Base-by-base conservation (phyloP, 257 asterid species). In the Petrea volubilis region DNA sequence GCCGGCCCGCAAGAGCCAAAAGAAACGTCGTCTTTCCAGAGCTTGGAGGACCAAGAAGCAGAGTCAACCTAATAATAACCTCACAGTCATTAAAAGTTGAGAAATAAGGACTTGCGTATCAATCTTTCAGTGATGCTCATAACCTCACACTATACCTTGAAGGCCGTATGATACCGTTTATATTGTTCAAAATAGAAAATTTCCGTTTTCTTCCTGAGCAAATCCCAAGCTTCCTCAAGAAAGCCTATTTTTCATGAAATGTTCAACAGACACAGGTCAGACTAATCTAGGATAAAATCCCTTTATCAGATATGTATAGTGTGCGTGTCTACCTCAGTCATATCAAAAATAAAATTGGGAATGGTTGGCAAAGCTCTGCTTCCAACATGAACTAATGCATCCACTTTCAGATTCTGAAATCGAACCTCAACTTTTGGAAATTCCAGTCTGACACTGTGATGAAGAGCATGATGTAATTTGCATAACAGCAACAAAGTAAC, bases 11-110 rank as follows among this genome's bases (percentile, higher is more conserved):
- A 51, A 90, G 91, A 58, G 96, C 96, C 83, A 90, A 75, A 74
- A 87, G 91, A 84, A 90, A 81, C 17, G 96, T 90, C n/a, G 95
- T 87, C 86, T 90, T 90, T 67, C 96, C 96, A 17, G 96, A 90
- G 79, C 90, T 85, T 5, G 96, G 95, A 71, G 96, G 96, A 9
- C 96, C 96, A 65, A 90, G 72, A 84, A 90, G 95, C 68, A 90
- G 84, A 56, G 96, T 90, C 81, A 87, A 63, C 80, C 96, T 90
- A 74, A 40, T 74, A 60, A 70, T 27, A 75, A 41, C 73, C 51
- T 51, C 61, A 27, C 55, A 24, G 38, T 73, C 83, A 58, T 69
- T 62, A 68, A 59, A 44, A n/a, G n/a, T 27, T 28, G 59, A 59
- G 47, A 65, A 40, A 49, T 27, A 7, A 34, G 5, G 47, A 56